Base-by-base conservation (phyloP, 768 basidiomycete species). In the Naematelia aurantialba region DNA sequence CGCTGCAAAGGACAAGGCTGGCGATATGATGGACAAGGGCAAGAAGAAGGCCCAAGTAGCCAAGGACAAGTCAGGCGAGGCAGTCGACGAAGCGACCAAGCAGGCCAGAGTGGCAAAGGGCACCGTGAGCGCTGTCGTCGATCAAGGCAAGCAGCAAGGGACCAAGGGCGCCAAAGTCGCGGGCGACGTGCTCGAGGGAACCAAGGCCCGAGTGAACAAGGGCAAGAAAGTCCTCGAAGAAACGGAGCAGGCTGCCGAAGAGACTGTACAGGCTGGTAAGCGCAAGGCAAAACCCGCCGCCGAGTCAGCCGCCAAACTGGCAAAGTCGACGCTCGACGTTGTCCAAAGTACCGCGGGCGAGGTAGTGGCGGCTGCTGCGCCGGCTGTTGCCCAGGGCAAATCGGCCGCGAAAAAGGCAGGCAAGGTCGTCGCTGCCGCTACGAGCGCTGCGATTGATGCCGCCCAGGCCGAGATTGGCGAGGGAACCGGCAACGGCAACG, bases 371-470 rank as follows among this genome's bases (percentile, higher is more conserved):
- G 55, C 54, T 48, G 59, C 55, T 27, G 47, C 58, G 27, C 42
- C 59, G 0, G 45, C 51, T 22, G n/a, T 56, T 22, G 46, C 54
- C 17, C 68, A 70, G 42, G 66, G 62, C 26, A 70, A 67, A 59
- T 67, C 69, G 45, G 68, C 65, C 26, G 69, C 53, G 39, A 26
- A 26, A 5, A 45, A 11, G 2, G 52, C 53, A 11, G 45, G 45
- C 14, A 55, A 52, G 17, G 30, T 22, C 4, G 34, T 42, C n/a
- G 25, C 26, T 12, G 56, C 49, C 22, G 61, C 51, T n/a, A 57
- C 47, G 52, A 61, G 60, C 21, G 61, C 50, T 17, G 48, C 30
- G 21, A 11, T 21, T 30, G 58, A 55, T 26, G 61, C 52, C 30
- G 50, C 57, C 22, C 61, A 61, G 31, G 61, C 57, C 31, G 58